phyloP scores from a whole-genome alignment of 139 green algal genomes.

The Edaphochlamys debaryana region DNA sequence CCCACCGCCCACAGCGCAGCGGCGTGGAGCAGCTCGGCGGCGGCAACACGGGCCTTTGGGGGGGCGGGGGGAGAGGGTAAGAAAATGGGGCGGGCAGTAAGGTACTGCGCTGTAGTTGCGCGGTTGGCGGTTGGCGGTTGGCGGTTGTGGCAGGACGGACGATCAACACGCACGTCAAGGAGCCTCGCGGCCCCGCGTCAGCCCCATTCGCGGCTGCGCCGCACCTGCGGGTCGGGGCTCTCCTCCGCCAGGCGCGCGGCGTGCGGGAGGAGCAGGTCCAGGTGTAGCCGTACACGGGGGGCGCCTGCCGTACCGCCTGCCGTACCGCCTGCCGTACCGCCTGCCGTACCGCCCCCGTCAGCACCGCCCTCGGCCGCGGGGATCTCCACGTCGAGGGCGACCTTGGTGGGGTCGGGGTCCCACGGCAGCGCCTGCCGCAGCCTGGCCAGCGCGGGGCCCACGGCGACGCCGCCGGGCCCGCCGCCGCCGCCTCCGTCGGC shows the following conservation, averaged over 20 bases:
- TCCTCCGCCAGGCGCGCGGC: slow-evolving; percentile 28
- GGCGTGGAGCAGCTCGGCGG: slow-evolving; percentile 27
- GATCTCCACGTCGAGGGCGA: slow-evolving; percentile 12
- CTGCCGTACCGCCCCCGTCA: background rate
- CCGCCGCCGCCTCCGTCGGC: background rate
- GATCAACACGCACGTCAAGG: too few species aligned
- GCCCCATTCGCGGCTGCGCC: too few species aligned
- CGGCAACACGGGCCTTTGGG: background rate
- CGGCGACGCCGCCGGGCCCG: background rate
- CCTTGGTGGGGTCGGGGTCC: background rate
- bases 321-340: background rate
- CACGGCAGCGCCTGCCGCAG: slow-evolving; percentile 16
- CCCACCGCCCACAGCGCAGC: slow-evolving; percentile 39
- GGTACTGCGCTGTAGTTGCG: background rate
- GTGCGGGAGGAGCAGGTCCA: slow-evolving; percentile 34
- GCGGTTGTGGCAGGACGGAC: too few species aligned
- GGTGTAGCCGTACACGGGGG: background rate
- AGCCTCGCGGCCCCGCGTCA: too few species aligned
- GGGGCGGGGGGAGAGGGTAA: background rate
- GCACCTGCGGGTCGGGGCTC: background rate
- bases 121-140: too few species aligned
- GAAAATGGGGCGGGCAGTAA: too few species aligned
- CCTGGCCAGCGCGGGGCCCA: background rate
- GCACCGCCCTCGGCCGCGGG: background rate
- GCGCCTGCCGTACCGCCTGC: background rate